These are phyloP conservation scores for Ceratocystis papillata DNA, from an alignment of 2,329 filamentous ascomycete genomes.

Conservation along the genomic window DNA sequence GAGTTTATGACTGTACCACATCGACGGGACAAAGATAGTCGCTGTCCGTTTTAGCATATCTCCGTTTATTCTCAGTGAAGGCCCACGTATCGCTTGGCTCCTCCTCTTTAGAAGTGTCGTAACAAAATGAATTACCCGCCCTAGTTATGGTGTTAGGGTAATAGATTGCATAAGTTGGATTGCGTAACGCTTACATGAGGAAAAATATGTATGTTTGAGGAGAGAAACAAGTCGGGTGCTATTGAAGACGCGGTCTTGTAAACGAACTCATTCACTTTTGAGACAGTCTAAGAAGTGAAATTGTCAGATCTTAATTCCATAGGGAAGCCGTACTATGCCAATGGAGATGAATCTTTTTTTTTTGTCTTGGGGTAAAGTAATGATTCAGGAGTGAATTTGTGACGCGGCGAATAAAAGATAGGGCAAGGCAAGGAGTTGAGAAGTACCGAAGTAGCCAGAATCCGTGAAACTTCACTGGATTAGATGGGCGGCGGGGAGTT, in stretches of 20 bases:
- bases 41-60: conserved; percentile 57
- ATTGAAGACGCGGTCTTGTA: not conserved
- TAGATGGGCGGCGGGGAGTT: not conserved
- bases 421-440: not conserved
- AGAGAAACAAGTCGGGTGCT: not conserved
- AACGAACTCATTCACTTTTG: not conserved
- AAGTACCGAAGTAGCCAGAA: not conserved
- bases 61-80: conserved; percentile 54
- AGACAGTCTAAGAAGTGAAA: conserved; percentile 9
- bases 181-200: not conserved
- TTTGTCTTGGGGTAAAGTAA: not conserved
- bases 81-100: conserved; percentile 27
- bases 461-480: not conserved
- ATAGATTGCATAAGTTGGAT: not conserved
- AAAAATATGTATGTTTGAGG: not conserved
- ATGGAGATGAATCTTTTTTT: not conserved
- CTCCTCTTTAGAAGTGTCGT: conserved; percentile 15
- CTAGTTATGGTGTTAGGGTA: not conserved
- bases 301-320: not conserved
- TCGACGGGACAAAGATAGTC: conserved; percentile 72
- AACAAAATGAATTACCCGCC: conserved; percentile 14
- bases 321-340: not conserved
- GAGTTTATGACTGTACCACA: conserved; percentile 42
- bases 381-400: not conserved
- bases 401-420: not conserved